A percentile compares a stretch with the other conserved stretches of the same genome.
Conservation (phyloP, 169 alveolate species). For the Eimeria zaria region DNA sequence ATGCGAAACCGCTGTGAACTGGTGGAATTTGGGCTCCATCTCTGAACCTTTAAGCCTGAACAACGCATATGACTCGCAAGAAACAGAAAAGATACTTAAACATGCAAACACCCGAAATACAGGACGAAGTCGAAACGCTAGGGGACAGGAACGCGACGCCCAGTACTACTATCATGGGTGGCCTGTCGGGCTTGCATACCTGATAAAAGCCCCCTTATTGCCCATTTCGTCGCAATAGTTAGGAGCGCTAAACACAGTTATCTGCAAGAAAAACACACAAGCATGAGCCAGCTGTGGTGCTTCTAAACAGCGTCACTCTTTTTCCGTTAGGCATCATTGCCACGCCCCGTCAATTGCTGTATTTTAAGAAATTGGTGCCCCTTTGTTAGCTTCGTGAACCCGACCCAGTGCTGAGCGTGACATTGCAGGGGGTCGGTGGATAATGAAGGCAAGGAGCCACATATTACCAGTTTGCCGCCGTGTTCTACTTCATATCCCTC, state of each 20-base stretch:
- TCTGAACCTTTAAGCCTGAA: constrained; percentile 94
- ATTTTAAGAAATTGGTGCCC: not conserved
- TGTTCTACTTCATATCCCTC: constrained; percentile 99
- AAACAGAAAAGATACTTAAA: not conserved
- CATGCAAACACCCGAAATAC: not conserved
- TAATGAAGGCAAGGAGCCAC: not conserved
- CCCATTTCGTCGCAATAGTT: constrained; percentile 99
- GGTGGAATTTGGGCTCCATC: constrained; percentile 94
- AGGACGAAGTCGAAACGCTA: not conserved
- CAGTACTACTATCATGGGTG: not conserved
- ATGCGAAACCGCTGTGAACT: constrained; percentile 97
- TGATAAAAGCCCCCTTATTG: constrained; percentile 95
- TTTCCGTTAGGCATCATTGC: not conserved
- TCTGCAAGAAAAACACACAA: constrained; percentile 73
- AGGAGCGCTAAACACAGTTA: constrained; percentile 99
- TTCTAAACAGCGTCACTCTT: not conserved
- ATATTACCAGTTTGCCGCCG: constrained; percentile 94
- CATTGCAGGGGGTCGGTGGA: not conserved
- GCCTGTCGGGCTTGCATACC: constrained; percentile 37
- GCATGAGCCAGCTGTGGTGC: not conserved
- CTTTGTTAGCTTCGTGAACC: not conserved
- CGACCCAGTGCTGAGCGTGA: not conserved
- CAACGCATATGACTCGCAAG: not conserved
- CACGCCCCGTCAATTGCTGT: not conserved
- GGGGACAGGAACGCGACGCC: too few species aligned